These are phyloP conservation scores for Fusarium palustre DNA, from an alignment of 2,329 filamentous ascomycete genomes.

Conservation along the genomic window DNA sequence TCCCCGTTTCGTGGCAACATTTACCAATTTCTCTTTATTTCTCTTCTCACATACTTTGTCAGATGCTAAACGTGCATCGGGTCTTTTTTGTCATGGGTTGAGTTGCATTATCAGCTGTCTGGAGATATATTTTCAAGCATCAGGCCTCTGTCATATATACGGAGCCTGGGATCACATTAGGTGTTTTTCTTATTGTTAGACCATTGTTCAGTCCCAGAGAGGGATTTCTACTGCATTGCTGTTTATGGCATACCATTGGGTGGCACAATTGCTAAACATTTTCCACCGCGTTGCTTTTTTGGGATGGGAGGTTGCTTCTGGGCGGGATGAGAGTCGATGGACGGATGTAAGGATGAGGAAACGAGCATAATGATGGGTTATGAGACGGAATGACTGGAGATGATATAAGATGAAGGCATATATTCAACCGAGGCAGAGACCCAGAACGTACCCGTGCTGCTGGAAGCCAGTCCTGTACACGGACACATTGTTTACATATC, in stretches of 20 bases:
- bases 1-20: conserved; percentile 32
- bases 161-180: conserved; percentile 21
- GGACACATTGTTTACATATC: conserved; percentile 24
- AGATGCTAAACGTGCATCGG: conserved; percentile 35
- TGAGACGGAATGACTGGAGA: conserved; percentile 27
- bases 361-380: conserved; percentile 37
- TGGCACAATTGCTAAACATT: conserved; percentile 35
- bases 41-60: conserved; percentile 36
- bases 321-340: conserved; percentile 31
- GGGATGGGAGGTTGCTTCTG: conserved; percentile 22
- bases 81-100: conserved; percentile 21
- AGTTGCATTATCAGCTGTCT: conserved; percentile 33
- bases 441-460: conserved; percentile 12
- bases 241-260: conserved; percentile 33
- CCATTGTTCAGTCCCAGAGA: conserved; percentile 31
- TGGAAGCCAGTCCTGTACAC: conserved; percentile 20
- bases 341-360: conserved; percentile 31
- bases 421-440: conserved; percentile 10
- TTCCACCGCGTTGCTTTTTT: conserved; percentile 17
- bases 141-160: conserved; percentile 8
- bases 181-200: conserved; percentile 44
- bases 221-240: conserved; percentile 26
- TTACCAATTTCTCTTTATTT: conserved; percentile 26
- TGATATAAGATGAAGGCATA: conserved; percentile 17
- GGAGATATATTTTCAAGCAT: conserved; percentile 40